Percentiles rank a stretch among this genome's conserved stretches.
Evolutionary conservation across 148 eudicot species (phyloP).

Genomic region (Chenopodium berlandieri): DNA sequence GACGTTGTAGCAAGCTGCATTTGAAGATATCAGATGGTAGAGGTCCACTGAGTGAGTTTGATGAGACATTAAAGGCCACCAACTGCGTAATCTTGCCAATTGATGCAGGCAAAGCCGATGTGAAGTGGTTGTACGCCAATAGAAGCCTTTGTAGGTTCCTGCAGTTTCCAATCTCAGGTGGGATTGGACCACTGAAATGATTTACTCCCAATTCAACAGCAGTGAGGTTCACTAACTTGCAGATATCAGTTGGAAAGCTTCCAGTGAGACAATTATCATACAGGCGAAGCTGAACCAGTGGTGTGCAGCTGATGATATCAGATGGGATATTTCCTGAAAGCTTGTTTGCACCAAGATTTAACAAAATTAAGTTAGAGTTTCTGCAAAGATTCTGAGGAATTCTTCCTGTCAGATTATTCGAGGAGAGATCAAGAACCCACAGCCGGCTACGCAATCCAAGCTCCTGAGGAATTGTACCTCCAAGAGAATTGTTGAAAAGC

Average conservation of each 20-base stretch:
- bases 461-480: conserved; percentile 34
- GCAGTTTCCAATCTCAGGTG: conserved; percentile 35
- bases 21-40: conserved; percentile 34
- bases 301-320: conserved; percentile 30
- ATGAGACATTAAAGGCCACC: conserved; percentile 38
- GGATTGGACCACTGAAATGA: conserved; percentile 39
- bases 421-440: conserved; percentile 39
- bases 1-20: conserved; percentile 59
- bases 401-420: conserved; percentile 37
- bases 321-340: conserved; percentile 39
- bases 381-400: conserved; percentile 34
- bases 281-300: conserved; percentile 34
- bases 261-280: conserved; percentile 34
- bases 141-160: conserved; percentile 39
- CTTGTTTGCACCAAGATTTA: conserved; percentile 37
- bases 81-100: conserved; percentile 33
- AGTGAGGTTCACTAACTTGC: conserved; percentile 40
- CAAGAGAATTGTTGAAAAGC: conserved; percentile 42
- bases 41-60: conserved; percentile 32
- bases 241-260: conserved; percentile 37
- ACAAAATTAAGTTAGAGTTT: conserved; percentile 31
- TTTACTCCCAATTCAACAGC: conserved; percentile 41
- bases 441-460: conserved; percentile 35
- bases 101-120: conserved; percentile 32
- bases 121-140: conserved; percentile 36